phyloP scores from a whole-genome alignment of 1,139 yeast genomes.

The Hemisphaericaspora xylofermentans region DNA sequence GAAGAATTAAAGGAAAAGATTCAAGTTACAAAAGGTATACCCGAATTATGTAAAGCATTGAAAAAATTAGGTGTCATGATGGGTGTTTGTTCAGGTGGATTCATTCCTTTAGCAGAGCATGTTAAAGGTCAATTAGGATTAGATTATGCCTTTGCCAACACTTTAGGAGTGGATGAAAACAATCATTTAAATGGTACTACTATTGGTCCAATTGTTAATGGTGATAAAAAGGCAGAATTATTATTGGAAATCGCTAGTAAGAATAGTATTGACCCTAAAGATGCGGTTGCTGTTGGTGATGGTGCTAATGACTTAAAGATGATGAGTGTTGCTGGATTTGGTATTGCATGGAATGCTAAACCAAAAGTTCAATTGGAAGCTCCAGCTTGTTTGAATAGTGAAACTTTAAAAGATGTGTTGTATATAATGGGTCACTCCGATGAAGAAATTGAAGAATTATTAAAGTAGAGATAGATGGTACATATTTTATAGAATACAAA shows the following conservation, averaged over 20 bases:
- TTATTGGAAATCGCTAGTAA: conserved; percentile 63
- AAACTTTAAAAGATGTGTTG: conserved; percentile 66
- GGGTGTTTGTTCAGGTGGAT: conserved; percentile 95
- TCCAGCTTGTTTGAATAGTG: conserved; percentile 76
- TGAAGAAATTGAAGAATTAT: conserved; percentile 44
- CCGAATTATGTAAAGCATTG: conserved; percentile 63
- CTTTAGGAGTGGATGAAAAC: conserved; percentile 51
- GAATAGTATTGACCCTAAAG: conserved; percentile 55
- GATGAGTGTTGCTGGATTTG: conserved; percentile 92
- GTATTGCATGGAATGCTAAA: conserved; percentile 97
- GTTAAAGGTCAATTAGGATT: conserved; percentile 67
- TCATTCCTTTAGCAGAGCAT: conserved; percentile 80
- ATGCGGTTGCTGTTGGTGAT: conserved; percentile 89
- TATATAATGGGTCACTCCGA: conserved; percentile 80
- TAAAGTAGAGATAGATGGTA: conserved; percentile 11
- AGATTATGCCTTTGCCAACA: conserved; percentile 89
- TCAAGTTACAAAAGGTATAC: conserved; percentile 79
- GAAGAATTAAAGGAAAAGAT: conserved; percentile 72
- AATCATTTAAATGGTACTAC: conserved; percentile 56
- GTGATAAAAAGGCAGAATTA: conserved; percentile 75
- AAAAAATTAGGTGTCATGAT: conserved; percentile 61
- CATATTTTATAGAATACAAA: background rate
- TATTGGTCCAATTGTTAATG: conserved; percentile 81
- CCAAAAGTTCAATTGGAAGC: conserved; percentile 84
- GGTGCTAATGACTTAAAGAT: conserved; percentile 95